These are phyloP conservation scores for Trametes cinnabarina DNA, from an alignment of 768 basidiomycete species.

Conservation along the genomic window DNA sequence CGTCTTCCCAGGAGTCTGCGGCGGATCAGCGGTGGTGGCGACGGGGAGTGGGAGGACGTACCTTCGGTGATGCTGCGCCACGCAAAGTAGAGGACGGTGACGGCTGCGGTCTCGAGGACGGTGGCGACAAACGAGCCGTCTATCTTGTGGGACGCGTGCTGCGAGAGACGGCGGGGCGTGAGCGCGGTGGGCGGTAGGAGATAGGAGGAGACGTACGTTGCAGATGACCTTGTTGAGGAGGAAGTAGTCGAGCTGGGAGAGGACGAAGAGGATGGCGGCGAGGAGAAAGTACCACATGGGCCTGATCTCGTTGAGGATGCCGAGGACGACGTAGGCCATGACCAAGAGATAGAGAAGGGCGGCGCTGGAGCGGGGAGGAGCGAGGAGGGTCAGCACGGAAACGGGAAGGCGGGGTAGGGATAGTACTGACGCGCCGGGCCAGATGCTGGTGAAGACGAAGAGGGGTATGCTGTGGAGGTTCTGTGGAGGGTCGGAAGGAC, in stretches of 20 bases:
- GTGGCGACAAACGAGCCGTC: slow-evolving; percentile 90
- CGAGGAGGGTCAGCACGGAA: background rate
- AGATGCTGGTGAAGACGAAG: slow-evolving; percentile 77
- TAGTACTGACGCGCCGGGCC: slow-evolving; percentile 68
- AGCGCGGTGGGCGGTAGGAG: background rate
- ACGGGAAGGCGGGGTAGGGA: background rate
- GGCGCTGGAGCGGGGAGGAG: slow-evolving; percentile 48
- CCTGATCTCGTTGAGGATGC: slow-evolving; percentile 70
- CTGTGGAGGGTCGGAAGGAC: slow-evolving; percentile 54
- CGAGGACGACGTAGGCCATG: slow-evolving; percentile 80
- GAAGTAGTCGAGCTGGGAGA: slow-evolving; percentile 82
- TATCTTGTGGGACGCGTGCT: slow-evolving; percentile 65
- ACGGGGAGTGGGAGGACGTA: slow-evolving; percentile 32
- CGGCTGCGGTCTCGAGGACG: slow-evolving; percentile 72
- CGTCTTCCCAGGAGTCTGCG: slow-evolving; percentile 47
- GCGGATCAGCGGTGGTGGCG: background rate
- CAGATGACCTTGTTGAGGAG: slow-evolving; percentile 78
- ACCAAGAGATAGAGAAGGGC: slow-evolving; percentile 66
- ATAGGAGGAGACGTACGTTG: slow-evolving; percentile 39
- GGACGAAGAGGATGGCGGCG: slow-evolving; percentile 72
- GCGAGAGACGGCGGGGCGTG: background rate
- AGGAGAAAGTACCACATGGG: slow-evolving; percentile 80
- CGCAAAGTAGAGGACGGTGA: slow-evolving; percentile 67
- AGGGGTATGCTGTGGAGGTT: slow-evolving; percentile 66
- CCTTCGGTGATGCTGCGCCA: slow-evolving; percentile 93